Evolutionary conservation across 2,329 filamentous ascomycete species (phyloP), one percentile per base, ranked within the genome.

Genomic region (Neoarthrinium moseri): DNA sequence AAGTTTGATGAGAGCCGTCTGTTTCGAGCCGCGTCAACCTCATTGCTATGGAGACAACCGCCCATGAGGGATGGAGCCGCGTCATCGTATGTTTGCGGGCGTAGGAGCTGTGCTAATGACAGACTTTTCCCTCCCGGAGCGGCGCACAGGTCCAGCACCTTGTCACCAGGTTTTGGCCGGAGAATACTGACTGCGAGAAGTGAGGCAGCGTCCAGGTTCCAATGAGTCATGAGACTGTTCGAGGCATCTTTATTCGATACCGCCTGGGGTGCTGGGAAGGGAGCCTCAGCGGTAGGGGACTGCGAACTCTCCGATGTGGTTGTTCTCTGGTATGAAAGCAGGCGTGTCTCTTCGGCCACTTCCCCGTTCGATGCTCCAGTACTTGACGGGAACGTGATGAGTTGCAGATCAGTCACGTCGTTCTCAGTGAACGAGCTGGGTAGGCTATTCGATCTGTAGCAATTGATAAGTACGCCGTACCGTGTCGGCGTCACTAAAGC

Each of bases 71-170:
- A 40, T 4, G 52, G 53, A 1, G 46, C 23, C 8, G 53, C 18
- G 11, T 46, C 42, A 17, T 53, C 51, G 24, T 44, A 47, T 12
- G 47, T 48, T 5, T 47, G 18, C 5, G 52, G 50, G 6, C 53
- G 54, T 3, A 71, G 50, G 6, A 56, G 51, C 41, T 68, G 64
- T 2, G 61, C 54, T 22, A 68, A 48, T 3, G 57, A 54, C 18
- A 68, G 50, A 5, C 64, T 65, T 30, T 67, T 67, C 26, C 62
- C 64, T 15, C 38, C 64, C 60, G 24, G 66, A 2, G 67, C 65
- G 5, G 68, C 67, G 46, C 68, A 70, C 8, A 70, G 57, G 40
- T 71, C 68, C 12, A 71, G 55, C 5, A 71, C 57, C 18, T 62
- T 60, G 40, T 70, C 62, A 8, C 64, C 60, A 3, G 66, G 63